A percentile compares a stretch with the other conserved stretches of the same genome.
phyloP scores from a whole-genome alignment of 2,329 filamentous ascomycete genomes.

The Lanzia echinophila region DNA sequence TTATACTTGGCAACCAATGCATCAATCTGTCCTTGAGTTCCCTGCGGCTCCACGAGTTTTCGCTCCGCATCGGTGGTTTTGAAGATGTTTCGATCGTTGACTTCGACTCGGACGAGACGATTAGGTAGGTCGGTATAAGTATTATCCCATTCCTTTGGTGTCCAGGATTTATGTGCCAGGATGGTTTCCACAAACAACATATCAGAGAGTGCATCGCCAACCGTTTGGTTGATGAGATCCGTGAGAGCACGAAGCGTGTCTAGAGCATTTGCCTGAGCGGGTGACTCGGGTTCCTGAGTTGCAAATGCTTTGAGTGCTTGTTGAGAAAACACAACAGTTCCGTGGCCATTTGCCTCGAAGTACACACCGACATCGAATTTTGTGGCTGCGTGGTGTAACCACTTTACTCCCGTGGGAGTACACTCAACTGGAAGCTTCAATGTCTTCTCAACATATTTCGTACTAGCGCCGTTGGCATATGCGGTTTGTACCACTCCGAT shows the following conservation, averaged over 20 bases:
- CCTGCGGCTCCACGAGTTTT: constrained; percentile 70
- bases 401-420: constrained; percentile 94
- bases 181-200: constrained; percentile 95
- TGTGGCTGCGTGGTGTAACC: constrained; percentile 92
- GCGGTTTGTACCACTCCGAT: constrained; percentile 96
- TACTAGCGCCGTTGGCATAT: constrained; percentile 94
- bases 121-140: constrained; percentile 95
- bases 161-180: constrained; percentile 90
- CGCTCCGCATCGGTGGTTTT: constrained; percentile 89
- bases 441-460: constrained; percentile 82
- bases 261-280: constrained; percentile 83
- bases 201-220: constrained; percentile 92
- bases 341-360: constrained; percentile 97
- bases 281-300: constrained; percentile 77
- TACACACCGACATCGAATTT: constrained; percentile 96
- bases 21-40: constrained; percentile 82
- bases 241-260: constrained; percentile 77
- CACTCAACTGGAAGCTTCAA: constrained; percentile 85
- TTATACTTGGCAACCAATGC: constrained; percentile 83
- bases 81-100: constrained; percentile 82
- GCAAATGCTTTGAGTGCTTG: constrained; percentile 73
- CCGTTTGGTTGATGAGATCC: constrained; percentile 95
- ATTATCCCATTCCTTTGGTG: constrained; percentile 80
- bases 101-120: constrained; percentile 87
- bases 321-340: constrained; percentile 89